Conservation (phyloP, 345 rosid genomes). For the Rhodamnia rubescens region DNA sequence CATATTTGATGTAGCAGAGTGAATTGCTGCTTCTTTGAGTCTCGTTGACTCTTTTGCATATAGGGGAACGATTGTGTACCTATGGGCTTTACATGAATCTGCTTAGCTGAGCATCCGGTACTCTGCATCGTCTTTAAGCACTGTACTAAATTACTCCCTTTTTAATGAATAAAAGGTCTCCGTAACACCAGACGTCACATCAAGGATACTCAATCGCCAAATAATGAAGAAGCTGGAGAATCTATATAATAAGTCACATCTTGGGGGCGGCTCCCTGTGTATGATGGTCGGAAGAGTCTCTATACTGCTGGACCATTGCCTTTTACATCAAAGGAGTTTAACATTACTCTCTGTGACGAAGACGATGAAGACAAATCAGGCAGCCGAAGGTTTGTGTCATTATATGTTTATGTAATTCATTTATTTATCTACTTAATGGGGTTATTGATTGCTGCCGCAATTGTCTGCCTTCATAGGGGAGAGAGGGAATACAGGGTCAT, state of each 20-base stretch:
- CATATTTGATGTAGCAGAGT: too few relatives aligned
- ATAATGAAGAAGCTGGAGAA: constrained; percentile 63
- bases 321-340: constrained; percentile 63
- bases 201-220: constrained; percentile 81
- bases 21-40: neutral
- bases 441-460: neutral
- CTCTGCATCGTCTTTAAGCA: neutral
- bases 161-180: constrained; percentile 37
- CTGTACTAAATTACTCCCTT: neutral
- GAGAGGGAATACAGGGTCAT: constrained; percentile 65
- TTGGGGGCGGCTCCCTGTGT: constrained; percentile 92
- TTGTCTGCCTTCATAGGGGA: constrained; percentile 29
- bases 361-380: constrained; percentile 64
- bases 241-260: constrained; percentile 58
- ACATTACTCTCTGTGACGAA: constrained; percentile 58
- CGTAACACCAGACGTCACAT: constrained; percentile 67
- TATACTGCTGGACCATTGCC: constrained; percentile 95
- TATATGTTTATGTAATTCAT: neutral
- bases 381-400: constrained; percentile 37
- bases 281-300: constrained; percentile 88
- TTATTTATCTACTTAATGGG: neutral
- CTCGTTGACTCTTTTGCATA: neutral
- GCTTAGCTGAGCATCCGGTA: neutral
- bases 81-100: neutral
- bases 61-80: neutral